Conservation (phyloP, 257 asterid genomes). For the Lycium ferocissimum region DNA sequence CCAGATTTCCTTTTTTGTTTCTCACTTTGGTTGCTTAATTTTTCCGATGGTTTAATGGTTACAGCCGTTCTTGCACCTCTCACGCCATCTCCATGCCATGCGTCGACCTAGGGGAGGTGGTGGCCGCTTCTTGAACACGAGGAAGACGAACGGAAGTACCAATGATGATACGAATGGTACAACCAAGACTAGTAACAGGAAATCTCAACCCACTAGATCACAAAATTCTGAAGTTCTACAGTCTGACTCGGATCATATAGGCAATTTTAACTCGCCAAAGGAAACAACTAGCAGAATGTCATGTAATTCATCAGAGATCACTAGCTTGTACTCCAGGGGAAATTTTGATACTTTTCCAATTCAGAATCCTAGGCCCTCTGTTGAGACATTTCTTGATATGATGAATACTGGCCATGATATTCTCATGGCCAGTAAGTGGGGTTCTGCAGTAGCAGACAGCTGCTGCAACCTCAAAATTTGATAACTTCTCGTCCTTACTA, state of each 20-base stretch:
- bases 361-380: conserved; percentile 34
- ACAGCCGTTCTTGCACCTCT: conserved; percentile 78
- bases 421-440: conserved; percentile 48
- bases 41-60: neutral
- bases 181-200: conserved; percentile 25
- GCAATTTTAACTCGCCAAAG: conserved; percentile 38
- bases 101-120: conserved; percentile 72
- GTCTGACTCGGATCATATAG: conserved; percentile 37
- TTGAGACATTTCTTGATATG: conserved; percentile 43
- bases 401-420: conserved; percentile 47
- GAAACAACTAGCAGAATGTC: conserved; percentile 39
- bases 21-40: neutral
- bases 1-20: neutral
- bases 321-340: conserved; percentile 44
- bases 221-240: conserved; percentile 55
- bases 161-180: conserved; percentile 14
- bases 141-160: conserved; percentile 33
- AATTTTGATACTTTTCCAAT: conserved; percentile 45
- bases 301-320: conserved; percentile 45
- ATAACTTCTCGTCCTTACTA: conserved; percentile 30
- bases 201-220: conserved; percentile 40
- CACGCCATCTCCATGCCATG: conserved; percentile 46
- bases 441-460: conserved; percentile 42
- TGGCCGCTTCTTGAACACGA: conserved; percentile 68
- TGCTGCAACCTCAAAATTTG: conserved; percentile 50